Evolutionary conservation across 257 asterid species (phyloP).

Genomic region (Solanum raphanifolium): DNA sequence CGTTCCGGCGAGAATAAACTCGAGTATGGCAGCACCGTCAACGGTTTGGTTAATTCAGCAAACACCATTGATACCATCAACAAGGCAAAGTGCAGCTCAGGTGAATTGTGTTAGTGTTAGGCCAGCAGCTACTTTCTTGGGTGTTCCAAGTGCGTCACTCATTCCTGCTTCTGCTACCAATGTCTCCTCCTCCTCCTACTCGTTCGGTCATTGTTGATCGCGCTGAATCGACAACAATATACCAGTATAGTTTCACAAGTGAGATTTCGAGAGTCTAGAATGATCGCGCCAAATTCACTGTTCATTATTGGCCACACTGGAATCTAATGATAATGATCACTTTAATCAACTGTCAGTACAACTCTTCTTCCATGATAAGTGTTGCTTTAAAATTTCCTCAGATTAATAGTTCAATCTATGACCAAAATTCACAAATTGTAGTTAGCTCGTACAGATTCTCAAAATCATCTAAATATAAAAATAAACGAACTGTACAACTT

Average conservation of each 20-base stretch:
- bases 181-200: neutral
- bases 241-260: neutral
- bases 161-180: neutral
- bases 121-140: neutral
- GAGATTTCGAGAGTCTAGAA: neutral
- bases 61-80: neutral
- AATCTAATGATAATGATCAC: neutral
- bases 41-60: neutral
- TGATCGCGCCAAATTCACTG: neutral
- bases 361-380: neutral
- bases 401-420: neutral
- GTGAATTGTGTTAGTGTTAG: neutral
- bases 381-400: neutral
- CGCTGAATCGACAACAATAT: neutral
- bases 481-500: neutral
- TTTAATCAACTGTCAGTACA: neutral
- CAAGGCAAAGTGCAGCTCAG: neutral
- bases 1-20: slow-evolving; percentile 14
- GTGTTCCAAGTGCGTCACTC: neutral
- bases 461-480: neutral
- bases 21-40: neutral
- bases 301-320: neutral
- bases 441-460: neutral
- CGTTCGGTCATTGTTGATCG: neutral
- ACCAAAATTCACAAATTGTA: neutral